phyloP scores from a whole-genome alignment of 306 rosid genomes.

The Dicorynia guianensis region DNA sequence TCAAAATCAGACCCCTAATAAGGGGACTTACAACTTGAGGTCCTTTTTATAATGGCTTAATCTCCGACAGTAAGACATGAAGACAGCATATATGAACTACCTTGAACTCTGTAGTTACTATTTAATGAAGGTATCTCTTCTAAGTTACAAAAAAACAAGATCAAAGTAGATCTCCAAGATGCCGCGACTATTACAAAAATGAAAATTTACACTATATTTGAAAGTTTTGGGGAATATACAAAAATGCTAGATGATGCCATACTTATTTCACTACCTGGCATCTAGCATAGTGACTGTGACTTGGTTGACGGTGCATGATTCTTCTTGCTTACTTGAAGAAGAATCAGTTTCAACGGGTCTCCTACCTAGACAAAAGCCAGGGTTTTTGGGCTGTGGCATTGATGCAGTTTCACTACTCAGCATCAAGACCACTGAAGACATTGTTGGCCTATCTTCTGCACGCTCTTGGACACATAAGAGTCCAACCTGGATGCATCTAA shows the following conservation, averaged over 20 bases:
- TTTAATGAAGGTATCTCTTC: slow-evolving; percentile 28
- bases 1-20: too few species aligned
- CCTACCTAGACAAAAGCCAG: slow-evolving; percentile 56
- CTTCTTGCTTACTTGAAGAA: slow-evolving; percentile 52
- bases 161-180: slow-evolving; percentile 27
- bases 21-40: too few species aligned
- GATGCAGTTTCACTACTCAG: slow-evolving; percentile 53
- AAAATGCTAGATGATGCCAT: slow-evolving; percentile 13
- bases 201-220: slow-evolving; percentile 5
- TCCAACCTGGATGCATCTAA: slow-evolving; percentile 58
- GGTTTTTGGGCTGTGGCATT: slow-evolving; percentile 51
- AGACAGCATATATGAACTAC: background rate
- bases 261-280: slow-evolving; percentile 50
- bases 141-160: slow-evolving; percentile 37
- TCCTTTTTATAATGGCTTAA: too few species aligned
- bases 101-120: background rate
- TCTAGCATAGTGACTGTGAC: slow-evolving; percentile 58
- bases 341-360: slow-evolving; percentile 50
- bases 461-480: slow-evolving; percentile 58
- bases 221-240: slow-evolving; percentile 19
- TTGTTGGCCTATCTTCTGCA: slow-evolving; percentile 61
- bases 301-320: slow-evolving; percentile 53
- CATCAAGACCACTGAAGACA: slow-evolving; percentile 61
- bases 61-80: too few species aligned
- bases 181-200: background rate